Percentiles rank a stretch among this genome's conserved stretches.
Evolutionary conservation across 257 asterid genomes (phyloP).

Genomic region (Solanum chiquidenum): DNA sequence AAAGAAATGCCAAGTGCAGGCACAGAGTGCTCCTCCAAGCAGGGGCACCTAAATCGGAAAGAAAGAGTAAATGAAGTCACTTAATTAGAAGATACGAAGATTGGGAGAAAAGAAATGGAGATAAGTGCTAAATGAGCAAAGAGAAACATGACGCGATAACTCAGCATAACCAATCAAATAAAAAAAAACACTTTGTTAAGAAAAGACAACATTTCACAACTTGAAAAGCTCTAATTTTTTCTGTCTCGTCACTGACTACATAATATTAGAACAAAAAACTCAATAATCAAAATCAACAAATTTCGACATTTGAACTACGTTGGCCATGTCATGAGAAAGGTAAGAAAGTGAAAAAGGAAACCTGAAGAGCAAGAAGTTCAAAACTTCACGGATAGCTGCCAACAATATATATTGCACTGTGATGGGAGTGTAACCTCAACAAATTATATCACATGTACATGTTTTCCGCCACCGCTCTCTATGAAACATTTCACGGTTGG

Average conservation of each 20-base stretch:
- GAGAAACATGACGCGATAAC: not conserved
- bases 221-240: not conserved
- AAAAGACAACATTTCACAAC: not conserved
- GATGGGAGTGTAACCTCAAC: not conserved
- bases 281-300: not conserved
- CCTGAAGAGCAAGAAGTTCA: not conserved
- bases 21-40: conserved; percentile 95
- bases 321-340: not conserved
- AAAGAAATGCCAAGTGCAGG: conserved; percentile 99
- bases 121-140: not conserved
- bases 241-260: not conserved
- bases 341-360: not conserved
- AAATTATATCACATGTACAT: not conserved
- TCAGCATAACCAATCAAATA: not conserved
- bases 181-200: not conserved
- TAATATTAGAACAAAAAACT: not conserved
- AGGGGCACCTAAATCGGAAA: conserved; percentile 66
- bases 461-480: not conserved
- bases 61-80: conserved; percentile 2
- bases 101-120: not conserved
- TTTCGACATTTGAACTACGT: not conserved
- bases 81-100: not conserved
- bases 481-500: not conserved
- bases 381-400: not conserved
- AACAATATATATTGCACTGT: not conserved